phyloP scores from a whole-genome alignment of 2,329 filamentous ascomycete species.

The Nectriaceae sp. region DNA sequence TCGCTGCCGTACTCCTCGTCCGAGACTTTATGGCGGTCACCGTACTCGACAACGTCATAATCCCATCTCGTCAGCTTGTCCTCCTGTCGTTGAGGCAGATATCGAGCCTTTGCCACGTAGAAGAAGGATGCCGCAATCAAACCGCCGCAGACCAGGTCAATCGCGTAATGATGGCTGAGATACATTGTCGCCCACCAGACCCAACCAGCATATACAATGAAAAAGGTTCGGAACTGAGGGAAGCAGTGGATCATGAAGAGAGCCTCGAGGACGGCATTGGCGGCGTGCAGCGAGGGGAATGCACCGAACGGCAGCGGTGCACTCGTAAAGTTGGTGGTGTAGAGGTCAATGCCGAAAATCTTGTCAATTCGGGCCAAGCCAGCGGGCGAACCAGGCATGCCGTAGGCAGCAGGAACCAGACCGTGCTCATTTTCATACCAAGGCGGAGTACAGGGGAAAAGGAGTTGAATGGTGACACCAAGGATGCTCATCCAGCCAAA shows the following conservation, averaged over 20 bases:
- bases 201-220: constrained; percentile 85
- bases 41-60: constrained; percentile 89
- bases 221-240: constrained; percentile 76
- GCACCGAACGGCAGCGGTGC: constrained; percentile 93
- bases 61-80: constrained; percentile 93
- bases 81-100: constrained; percentile 77
- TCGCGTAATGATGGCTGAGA: constrained; percentile 93
- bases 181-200: constrained; percentile 99
- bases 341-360: constrained; percentile 88
- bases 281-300: constrained; percentile 91
- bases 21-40: constrained; percentile 54
- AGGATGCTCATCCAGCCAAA: constrained; percentile 93
- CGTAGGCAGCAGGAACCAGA: constrained; percentile 87
- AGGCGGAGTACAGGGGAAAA: constrained; percentile 91
- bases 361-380: constrained; percentile 86
- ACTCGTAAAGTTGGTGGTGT: constrained; percentile 88
- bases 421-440: constrained; percentile 98
- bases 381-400: constrained; percentile 85
- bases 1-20: constrained; percentile 52
- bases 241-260: constrained; percentile 94
- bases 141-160: constrained; percentile 86
- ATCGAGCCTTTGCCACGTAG: constrained; percentile 78
- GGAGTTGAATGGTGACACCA: constrained; percentile 83
- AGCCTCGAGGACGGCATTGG: constrained; percentile 83
- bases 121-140: constrained; percentile 77